Evolutionary conservation across 441 rosid genomes (phyloP).

Genomic region (Croton setiger): DNA sequence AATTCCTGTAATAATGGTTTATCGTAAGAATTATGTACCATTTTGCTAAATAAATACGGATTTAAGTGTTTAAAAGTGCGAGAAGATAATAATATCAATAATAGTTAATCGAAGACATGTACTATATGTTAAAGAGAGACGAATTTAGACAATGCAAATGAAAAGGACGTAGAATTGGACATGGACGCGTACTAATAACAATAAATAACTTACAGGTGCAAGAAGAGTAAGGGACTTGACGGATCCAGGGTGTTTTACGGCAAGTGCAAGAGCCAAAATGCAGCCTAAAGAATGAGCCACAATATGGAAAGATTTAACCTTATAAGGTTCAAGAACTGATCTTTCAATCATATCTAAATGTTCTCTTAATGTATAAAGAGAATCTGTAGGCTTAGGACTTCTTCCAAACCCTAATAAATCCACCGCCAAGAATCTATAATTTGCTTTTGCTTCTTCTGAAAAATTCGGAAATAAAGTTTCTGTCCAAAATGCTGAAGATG

Average conservation of each 20-base stretch:
- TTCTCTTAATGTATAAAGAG: slow-evolving; percentile 82
- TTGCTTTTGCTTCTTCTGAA: slow-evolving; percentile 48
- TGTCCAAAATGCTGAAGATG: slow-evolving; percentile 95
- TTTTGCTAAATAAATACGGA: too few species aligned
- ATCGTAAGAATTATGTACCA: too few species aligned
- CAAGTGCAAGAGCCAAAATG: slow-evolving; percentile 84
- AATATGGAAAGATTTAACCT: slow-evolving; percentile 82
- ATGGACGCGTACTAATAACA: too few species aligned
- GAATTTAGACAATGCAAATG: too few species aligned
- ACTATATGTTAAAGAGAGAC: too few species aligned
- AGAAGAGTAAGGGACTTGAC: slow-evolving; percentile 85
- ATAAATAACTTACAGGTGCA: slow-evolving; percentile 58
- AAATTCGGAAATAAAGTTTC: slow-evolving; percentile 90
- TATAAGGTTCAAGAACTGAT: slow-evolving; percentile 62
- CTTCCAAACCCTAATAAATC: slow-evolving; percentile 94
- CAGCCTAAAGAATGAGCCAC: slow-evolving; percentile 98
- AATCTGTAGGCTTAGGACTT: slow-evolving; percentile 92
- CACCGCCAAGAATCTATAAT: slow-evolving; percentile 67
- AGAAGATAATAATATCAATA: too few species aligned
- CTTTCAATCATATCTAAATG: slow-evolving; percentile 90
- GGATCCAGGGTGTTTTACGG: slow-evolving; percentile 64
- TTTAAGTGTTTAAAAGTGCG: too few species aligned
- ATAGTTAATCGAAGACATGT: too few species aligned
- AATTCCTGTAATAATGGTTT: too few species aligned
- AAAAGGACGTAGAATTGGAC: too few species aligned